Base-by-base conservation (phyloP, 1,139 yeast species). In the Hyphopichia wangnamkhiaoensis region DNA sequence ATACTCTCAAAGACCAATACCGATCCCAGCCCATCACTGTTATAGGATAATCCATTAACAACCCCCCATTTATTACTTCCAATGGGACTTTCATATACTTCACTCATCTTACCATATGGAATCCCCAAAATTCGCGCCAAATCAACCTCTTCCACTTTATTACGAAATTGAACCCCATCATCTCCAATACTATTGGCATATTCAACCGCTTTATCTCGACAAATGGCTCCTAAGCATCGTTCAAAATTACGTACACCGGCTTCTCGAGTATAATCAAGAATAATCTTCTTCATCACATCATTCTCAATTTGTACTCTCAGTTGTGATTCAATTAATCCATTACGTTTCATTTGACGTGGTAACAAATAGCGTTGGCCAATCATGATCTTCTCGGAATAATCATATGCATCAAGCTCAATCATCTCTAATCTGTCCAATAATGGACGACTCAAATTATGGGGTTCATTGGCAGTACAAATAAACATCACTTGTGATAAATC, bases 41-140 rank as follows among this genome's bases (percentile, higher is more conserved):
- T 88, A 59, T 89, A 90, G 1, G 96, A 89, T 40, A 90, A 68
- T 0, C 97, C 97, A 58, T 89, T 88, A n/a, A 89, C 96, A 10
- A 88, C 79, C 1, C 97, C 97, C 47, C 73, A 74, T 20, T 71
- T 68, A 27, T 57, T 49, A 17, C 59, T 43, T 63, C 65, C 52
- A 65, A 78, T 31, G 26, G 52, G 38, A 9, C 56, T 43, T 2
- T 61, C 65, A 33, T 55, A 59, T 16, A 63, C 47, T 32, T 63
- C 68, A 37, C 55, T 51, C 45, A 59, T 37, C 34, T 52, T 59
- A 5, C 65, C 60, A 39, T 53, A 70, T 1, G 85, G 82, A 23
- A 79, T 62, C 0, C 85, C 85, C 37, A 80, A 58, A 49, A 74
- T 79, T 41, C 65, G 71, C 5, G 79, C 65, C 39, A 80, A 62